Evolutionary conservation across 257 asterid species (phyloP), one percentile per base, ranked within the genome.

Genomic region (Primulina tabacum): DNA sequence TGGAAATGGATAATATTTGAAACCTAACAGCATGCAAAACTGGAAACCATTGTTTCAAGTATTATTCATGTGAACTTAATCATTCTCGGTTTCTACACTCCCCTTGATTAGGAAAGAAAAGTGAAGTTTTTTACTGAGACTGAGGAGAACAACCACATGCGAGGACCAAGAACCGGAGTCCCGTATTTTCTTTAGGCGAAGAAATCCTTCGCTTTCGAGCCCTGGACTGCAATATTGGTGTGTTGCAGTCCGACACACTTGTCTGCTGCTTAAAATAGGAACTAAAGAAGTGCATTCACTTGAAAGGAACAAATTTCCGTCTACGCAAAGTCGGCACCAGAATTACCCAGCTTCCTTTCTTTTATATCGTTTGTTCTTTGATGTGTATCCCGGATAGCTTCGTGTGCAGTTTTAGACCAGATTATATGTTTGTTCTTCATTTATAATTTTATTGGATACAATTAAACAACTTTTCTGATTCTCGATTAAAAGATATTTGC

Each of bases 131-230:
- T 93, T 86, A 87, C 99, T 1, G 99, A 93, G 81, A 93, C 99
- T 0, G 99, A 93, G 77, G 97, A 93, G 80, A 93, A 90, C 89
- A 93, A 93, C 83, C 99, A 93, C 75, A 93, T 93, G 99, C 83
- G 99, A 71, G 99, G 99, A 56, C 99, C 97, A n/a, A 90, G 99
- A 82, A 85, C 89, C 8, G 99, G 99, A 80, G 99, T 93, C 14
- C 97, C 97, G 0, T 93, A 93, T 84, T 93, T 93, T 76, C 90
- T 92, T 34, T 92, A 80, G 84, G 65, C 55, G 73, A 67, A 65
- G 29, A 47, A 47, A 47, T 60, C 29, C 43, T 64, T 53, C 35
- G 37, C 43, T 53, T 67, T 73, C 69, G 53, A 33, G 62, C 33
- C 30, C 53, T 62, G 64, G 17, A 26, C 61, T 69, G 56, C 40